These are phyloP conservation scores for Torulaspora maleeae DNA, from an alignment of 805 yeast species.

Conservation along the genomic window DNA sequence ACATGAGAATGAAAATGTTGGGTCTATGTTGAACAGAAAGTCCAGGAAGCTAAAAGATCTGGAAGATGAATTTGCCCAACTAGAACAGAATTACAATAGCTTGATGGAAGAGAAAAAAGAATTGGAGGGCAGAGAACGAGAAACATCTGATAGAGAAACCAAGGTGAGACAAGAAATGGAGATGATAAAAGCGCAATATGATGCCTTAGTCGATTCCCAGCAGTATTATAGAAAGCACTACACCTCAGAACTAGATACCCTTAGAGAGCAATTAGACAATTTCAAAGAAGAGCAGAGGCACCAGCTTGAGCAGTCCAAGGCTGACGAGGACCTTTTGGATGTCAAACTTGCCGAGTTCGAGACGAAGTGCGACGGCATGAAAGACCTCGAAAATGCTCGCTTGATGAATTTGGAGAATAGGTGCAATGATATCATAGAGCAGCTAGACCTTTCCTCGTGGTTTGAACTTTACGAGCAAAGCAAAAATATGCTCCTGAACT, in stretches of 20 bases:
- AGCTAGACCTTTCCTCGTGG: conserved; percentile 21
- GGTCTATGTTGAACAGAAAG: conserved; percentile 61
- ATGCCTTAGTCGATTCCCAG: conserved; percentile 27
- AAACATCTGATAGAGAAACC: conserved; percentile 12
- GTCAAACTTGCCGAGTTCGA: conserved; percentile 10
- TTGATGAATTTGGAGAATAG: conserved; percentile 8
- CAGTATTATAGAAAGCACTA: conserved; percentile 24
- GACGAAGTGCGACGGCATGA: conserved; percentile 11
- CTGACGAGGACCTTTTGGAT: conserved; percentile 5
- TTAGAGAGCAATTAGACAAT: conserved; percentile 10
- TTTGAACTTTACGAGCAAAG: conserved; percentile 18
- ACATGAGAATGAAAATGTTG: conserved; percentile 73
- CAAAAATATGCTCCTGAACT: conserved; percentile 16
- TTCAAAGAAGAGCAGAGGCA: conserved; percentile 9
- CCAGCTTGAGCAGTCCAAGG: conserved; percentile 4
- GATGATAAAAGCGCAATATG: conserved; percentile 23
- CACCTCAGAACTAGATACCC: conserved; percentile 18
- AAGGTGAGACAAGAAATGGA: conserved; percentile 15
- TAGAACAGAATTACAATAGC: conserved; percentile 7
- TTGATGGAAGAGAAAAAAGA: conserved; percentile 9
- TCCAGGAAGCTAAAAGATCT: conserved; percentile 64
- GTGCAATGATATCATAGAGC: conserved; percentile 10
- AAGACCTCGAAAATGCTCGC: conserved; percentile 11
- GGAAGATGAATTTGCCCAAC: conserved; percentile 41
- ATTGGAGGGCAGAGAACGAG: conserved; percentile 5